Evolutionary conservation across 2,329 filamentous ascomycete genomes (phyloP), one percentile per base, ranked within the genome.

Genomic region (Neofusicoccum umdonicola): DNA sequence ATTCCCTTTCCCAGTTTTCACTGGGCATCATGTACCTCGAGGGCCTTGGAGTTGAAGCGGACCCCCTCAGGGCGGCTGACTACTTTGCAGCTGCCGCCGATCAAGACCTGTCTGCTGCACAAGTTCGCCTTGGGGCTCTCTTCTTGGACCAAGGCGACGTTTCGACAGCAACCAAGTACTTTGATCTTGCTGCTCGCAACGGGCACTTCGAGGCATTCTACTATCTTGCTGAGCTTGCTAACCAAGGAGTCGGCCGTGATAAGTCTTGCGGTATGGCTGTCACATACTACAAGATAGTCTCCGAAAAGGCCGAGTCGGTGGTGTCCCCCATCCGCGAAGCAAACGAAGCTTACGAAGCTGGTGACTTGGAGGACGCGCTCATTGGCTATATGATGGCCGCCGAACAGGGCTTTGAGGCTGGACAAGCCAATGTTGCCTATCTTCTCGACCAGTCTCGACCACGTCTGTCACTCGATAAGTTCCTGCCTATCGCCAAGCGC

Each of bases 141-240:
- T 95, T 96, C 75, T 84, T 97, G 6, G 93, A 97, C 70, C 92
- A 96, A 75, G 93, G 92, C 17, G 92, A 96, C 70, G 80, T 95
- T n/a, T 80, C 84, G 4, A 88, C 89, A 0, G 93, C 93, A 2
- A 90, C 88, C 66, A 88, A 90, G 69, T 96, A 96, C 75, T 97
- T 97, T 71, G 93, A 97, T 72, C 83, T 94, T 54, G 93, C 93
- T 4, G 90, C 90, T 45, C 84, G 91, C 27, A 92, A 92, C 73
- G 89, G 89, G 13, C 90, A 93, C 72, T 90, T 97, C 67, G 93
- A 97, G 77, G 91, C 93, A 0, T 92, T 91, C 74, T 97, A 97
- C 78, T 96, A 96, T 75, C 86, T 97, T 3, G 93, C 92, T 1
- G 93, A 97, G 77, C 87, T 97, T 81, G 89, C 88, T 27, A 87